Percentiles rank a stretch among this genome's conserved stretches.
Conservation (phyloP, 495 filamentous ascomycete genomes). For the Aspergillus nidulans region DNA sequence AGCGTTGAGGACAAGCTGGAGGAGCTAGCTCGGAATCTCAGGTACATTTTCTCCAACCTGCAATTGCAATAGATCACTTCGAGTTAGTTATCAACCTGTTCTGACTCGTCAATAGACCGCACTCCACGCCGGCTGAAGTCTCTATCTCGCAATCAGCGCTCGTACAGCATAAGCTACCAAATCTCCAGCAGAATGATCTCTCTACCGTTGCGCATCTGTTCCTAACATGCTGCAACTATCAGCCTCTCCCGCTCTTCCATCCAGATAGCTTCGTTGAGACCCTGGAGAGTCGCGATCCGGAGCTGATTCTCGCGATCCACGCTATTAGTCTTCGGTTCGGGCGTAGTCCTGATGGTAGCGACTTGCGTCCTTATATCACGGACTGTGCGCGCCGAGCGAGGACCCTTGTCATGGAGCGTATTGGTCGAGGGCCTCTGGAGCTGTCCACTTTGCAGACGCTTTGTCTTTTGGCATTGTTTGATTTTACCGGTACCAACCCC, state of each 20-base stretch:
- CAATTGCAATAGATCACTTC: too few relatives aligned
- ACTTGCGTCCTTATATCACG: slow-evolving; percentile 15
- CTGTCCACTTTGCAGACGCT: slow-evolving; percentile 40
- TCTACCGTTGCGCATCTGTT: slow-evolving; percentile 20
- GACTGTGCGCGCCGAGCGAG: slow-evolving; percentile 27
- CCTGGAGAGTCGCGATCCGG: slow-evolving; percentile 24
- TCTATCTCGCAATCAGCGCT: not conserved
- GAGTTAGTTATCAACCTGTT: too few relatives aligned
- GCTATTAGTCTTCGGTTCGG: slow-evolving; percentile 33
- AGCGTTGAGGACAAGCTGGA: slow-evolving; percentile 35
- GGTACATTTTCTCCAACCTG: slow-evolving; percentile 6
- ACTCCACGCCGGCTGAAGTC: not conserved
- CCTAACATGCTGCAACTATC: slow-evolving; percentile 33
- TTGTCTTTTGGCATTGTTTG: slow-evolving; percentile 37
- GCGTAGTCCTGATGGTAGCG: slow-evolving; percentile 6
- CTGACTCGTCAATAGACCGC: not conserved
- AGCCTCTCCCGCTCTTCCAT: slow-evolving; percentile 38
- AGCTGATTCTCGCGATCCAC: slow-evolving; percentile 34
- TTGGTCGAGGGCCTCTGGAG: slow-evolving; percentile 32
- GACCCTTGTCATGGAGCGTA: slow-evolving; percentile 27
- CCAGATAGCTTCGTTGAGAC: slow-evolving; percentile 18
- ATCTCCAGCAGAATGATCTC: slow-evolving; percentile 4
- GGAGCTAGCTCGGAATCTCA: slow-evolving; percentile 25
- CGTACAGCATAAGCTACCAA: not conserved
- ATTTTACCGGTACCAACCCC: slow-evolving; percentile 33